These are phyloP conservation scores for Kwoniella sp. DNA, from an alignment of 768 basidiomycete genomes.

Conservation along the genomic window DNA sequence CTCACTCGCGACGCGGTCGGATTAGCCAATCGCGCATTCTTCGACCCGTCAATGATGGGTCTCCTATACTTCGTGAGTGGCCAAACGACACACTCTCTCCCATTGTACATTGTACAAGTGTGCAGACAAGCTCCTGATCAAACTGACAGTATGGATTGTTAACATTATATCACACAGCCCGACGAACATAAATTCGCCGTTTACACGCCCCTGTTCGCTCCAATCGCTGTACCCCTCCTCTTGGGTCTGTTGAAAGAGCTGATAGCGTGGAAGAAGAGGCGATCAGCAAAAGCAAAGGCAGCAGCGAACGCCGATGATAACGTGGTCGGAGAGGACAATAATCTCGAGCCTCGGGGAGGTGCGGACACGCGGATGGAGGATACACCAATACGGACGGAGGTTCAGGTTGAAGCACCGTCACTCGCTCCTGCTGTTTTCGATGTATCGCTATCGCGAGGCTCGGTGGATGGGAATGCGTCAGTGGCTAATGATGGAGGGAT, in stretches of 20 bases:
- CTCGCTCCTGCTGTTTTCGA: too few species aligned
- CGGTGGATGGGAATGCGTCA: not conserved
- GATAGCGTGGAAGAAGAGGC: constrained; percentile 62
- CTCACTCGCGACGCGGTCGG: constrained; percentile 44
- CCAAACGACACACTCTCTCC: not conserved
- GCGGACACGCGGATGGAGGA: too few species aligned
- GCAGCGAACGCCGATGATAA: too few species aligned
- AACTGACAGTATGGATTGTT: not conserved
- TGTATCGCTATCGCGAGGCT: too few species aligned
- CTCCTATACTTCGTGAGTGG: constrained; percentile 77
- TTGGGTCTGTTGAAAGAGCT: constrained; percentile 74
- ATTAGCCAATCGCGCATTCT: constrained; percentile 71
- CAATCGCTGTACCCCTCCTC: constrained; percentile 77
- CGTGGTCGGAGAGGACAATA: too few species aligned
- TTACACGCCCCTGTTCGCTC: constrained; percentile 92
- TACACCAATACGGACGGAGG: too few species aligned
- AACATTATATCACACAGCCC: constrained; percentile 58
- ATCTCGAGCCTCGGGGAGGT: too few species aligned
- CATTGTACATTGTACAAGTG: too few species aligned
- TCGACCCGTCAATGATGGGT: constrained; percentile 94
- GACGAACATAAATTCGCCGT: constrained; percentile 97
- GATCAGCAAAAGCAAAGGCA: not conserved
- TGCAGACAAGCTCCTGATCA: too few species aligned
- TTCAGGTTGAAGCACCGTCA: too few species aligned
- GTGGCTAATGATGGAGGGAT: not conserved